These are phyloP conservation scores for Plasmodium vinckei DNA, from an alignment of 169 alveolate genomes.

Conservation along the genomic window DNA sequence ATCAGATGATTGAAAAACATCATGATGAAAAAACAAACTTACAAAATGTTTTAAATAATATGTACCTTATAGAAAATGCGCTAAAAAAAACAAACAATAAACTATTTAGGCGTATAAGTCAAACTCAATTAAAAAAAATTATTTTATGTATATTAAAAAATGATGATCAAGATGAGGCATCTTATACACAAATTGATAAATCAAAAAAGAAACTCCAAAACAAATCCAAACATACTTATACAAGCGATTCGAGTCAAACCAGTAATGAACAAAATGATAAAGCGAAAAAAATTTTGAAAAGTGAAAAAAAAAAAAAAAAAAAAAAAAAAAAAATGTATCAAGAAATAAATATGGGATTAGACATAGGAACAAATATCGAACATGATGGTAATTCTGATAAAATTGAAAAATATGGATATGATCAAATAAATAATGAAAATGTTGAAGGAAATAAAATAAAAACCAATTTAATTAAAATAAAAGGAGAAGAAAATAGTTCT, in stretches of 20 bases:
- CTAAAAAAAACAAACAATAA: constrained; percentile 14
- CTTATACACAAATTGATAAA: neutral
- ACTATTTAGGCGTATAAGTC: constrained; percentile 32
- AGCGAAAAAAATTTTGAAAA: neutral
- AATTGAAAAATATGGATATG: too few species aligned
- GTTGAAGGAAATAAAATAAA: neutral
- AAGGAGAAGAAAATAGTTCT: constrained; percentile 6
- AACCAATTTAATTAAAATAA: neutral
- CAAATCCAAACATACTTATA: neutral
- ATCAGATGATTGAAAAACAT: constrained; percentile 31
- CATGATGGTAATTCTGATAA: too few species aligned
- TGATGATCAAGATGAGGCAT: neutral
- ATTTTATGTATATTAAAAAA: constrained; percentile 25
- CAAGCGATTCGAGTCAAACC: too few species aligned
- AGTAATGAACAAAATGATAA: neutral
- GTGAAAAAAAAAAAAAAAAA: neutral
- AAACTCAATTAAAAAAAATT: constrained; percentile 16
- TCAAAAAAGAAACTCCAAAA: neutral
- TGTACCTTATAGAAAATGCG: constrained; percentile 12
- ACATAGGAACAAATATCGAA: neutral
- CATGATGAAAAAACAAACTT: constrained; percentile 31
- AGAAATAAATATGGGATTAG: neutral
- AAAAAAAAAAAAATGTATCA: neutral
- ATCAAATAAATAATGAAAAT: neutral
- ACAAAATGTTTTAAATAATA: constrained; percentile 26